Base-by-base conservation (phyloP, 2,329 filamentous ascomycete species). In the Hymenoscyphus fructigenus region DNA sequence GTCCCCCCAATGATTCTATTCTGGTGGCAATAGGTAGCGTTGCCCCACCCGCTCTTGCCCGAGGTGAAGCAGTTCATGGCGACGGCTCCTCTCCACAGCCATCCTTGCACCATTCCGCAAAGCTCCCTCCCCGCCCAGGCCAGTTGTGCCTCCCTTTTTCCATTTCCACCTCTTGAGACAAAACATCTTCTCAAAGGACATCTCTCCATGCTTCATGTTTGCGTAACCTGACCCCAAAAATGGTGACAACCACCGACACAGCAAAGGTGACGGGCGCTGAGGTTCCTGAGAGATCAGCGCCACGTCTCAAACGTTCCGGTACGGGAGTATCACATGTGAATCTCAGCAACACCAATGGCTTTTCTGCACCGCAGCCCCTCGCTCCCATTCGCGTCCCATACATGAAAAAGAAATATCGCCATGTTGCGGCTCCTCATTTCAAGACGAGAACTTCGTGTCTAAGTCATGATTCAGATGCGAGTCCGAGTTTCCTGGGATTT, bases 401-500 rank as follows among this genome's bases (percentile, higher is more conserved):
- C 56, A 50, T 79, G 64, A 81, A 82, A 65, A 85, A 80, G 73
- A 95, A 93, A 77, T 98, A 98, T 80, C 91, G 92, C 70, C 95
- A 99, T 85, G 88, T 96, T 68, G 91, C 91, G 65, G 93, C 93
- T 36, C 88, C 96, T 41, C 95, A 99, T 78, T 88, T 88, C 7
- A 76, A 85, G 71, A 79, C 84, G 44, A 86, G 87, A 65, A 87
- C 90, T 7, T 97, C 94, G 28, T 93, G 91, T 72, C 83, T 98
- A 58, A 97, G 92, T 78, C 90, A 93, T 73, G 95, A 98, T 76
- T 86, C 92, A 1, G 79, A 85, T 57, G 81, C 81, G 12, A 82
- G 88, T 1, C 92, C 93, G 26, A 97, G 92, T 76, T 98, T 97
- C 75, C 80, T 97, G 17, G 95, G 95, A 0, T 98, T 99, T 76